Percentiles rank a stretch among this genome's conserved stretches.
Conservation (phyloP, 768 basidiomycete species). For the Leccinellum luteum region DNA sequence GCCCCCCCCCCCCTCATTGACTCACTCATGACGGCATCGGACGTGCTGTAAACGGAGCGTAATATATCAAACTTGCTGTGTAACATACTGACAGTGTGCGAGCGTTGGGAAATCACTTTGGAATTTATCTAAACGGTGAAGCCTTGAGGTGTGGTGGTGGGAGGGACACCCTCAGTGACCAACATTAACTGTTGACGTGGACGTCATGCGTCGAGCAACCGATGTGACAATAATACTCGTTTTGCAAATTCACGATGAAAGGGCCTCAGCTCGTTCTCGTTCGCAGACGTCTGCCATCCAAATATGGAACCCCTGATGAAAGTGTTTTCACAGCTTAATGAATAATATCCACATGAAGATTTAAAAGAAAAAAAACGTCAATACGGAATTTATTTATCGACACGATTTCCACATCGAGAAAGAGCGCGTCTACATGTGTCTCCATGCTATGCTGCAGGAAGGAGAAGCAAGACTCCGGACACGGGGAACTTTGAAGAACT, state of each 20-base stretch:
- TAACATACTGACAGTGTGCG: neutral
- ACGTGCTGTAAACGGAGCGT: neutral
- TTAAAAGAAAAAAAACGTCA: neutral
- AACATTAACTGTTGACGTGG: neutral
- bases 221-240: neutral
- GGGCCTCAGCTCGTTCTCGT: neutral
- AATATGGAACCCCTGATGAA: no score
- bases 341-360: constrained; percentile 1
- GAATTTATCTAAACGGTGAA: neutral
- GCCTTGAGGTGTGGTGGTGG: no score
- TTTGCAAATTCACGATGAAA: constrained; percentile 17
- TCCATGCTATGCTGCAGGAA: neutral
- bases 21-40: neutral
- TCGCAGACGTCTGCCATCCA: neutral
- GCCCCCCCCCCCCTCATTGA: no score
- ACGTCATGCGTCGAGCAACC: neutral
- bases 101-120: constrained; percentile 10
- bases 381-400: neutral
- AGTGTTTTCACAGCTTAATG: neutral
- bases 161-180: neutral
- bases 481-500: neutral
- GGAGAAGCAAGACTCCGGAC: neutral
- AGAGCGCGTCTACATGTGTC: neutral
- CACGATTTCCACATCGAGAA: neutral
- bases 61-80: neutral